Evolutionary conservation across 2,329 filamentous ascomycete genomes (phyloP).

Genomic region (Ceratocystis diversiconidia): DNA sequence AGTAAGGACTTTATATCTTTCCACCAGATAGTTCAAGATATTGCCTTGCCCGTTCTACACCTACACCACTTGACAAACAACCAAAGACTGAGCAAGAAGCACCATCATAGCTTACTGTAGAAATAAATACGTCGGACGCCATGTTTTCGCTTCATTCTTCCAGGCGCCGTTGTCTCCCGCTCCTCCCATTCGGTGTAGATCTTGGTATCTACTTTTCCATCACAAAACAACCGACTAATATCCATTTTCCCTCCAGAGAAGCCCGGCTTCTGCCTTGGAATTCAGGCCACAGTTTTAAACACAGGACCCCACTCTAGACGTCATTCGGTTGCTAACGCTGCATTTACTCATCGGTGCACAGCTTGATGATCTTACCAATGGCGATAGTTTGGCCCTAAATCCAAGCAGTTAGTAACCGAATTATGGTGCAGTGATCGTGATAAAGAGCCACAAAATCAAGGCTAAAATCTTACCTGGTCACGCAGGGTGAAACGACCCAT

Average conservation of each 20-base stretch:
- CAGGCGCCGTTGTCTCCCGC: not conserved
- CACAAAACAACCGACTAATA: not conserved
- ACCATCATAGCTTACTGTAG: not conserved
- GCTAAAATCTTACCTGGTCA: slow-evolving; percentile 52
- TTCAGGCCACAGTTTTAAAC: not conserved
- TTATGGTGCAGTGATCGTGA: not conserved
- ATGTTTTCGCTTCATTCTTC: not conserved
- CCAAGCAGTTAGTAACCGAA: not conserved
- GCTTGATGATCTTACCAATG: slow-evolving; percentile 96
- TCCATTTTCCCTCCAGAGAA: not conserved
- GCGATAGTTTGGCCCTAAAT: slow-evolving; percentile 90
- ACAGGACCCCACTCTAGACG: slow-evolving; percentile 1
- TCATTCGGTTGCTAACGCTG: slow-evolving; percentile 18
- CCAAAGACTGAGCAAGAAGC: too few relatives aligned
- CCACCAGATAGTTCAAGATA: too few relatives aligned
- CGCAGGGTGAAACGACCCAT: slow-evolving; percentile 79
- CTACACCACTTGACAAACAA: too few relatives aligned
- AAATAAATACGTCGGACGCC: not conserved
- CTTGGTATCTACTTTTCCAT: not conserved
- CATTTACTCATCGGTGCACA: slow-evolving; percentile 36
- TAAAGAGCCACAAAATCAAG: not conserved
- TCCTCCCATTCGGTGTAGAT: not conserved
- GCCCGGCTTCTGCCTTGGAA: not conserved
- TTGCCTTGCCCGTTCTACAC: too few relatives aligned
- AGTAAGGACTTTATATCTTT: not conserved